Evolutionary conservation across 768 basidiomycete species (phyloP).

Genomic region (Ramaria sp.): DNA sequence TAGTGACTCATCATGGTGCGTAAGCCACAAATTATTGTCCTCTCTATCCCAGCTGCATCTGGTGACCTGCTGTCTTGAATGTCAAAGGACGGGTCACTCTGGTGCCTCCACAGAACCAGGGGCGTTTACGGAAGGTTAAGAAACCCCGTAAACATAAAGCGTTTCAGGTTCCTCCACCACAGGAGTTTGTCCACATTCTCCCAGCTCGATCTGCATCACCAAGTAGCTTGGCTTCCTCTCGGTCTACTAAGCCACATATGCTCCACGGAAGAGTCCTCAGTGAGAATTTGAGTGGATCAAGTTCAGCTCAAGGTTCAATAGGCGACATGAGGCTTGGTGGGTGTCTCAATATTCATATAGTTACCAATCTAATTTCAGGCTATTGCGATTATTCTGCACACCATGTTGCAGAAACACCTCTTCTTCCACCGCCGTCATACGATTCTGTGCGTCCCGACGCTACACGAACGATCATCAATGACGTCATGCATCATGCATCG

Average conservation of each 20-base stretch:
- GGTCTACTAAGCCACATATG: not conserved
- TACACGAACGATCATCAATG: conserved; percentile 13
- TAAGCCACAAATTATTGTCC: not conserved
- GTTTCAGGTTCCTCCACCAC: not conserved
- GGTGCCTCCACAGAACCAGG: conserved; percentile 40
- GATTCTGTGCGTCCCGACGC: conserved; percentile 10
- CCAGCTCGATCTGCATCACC: not conserved
- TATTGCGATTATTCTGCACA: not conserved
- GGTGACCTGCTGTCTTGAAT: not conserved
- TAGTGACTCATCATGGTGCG: conserved; percentile 38
- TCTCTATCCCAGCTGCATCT: not conserved
- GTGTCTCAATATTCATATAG: too few relatives aligned
- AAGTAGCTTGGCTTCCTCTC: not conserved
- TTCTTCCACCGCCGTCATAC: not conserved
- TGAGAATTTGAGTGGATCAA: too few relatives aligned
- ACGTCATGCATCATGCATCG: not conserved
- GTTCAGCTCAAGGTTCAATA: too few relatives aligned
- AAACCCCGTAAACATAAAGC: conserved; percentile 26
- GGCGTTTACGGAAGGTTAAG: conserved; percentile 34
- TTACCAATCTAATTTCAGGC: not conserved
- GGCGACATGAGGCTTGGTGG: too few relatives aligned
- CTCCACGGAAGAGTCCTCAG: too few relatives aligned
- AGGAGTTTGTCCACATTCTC: not conserved
- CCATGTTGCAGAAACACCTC: not conserved
- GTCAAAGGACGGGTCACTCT: conserved; percentile 29